These are phyloP conservation scores for Pseudogymnoascus sp. DNA, from an alignment of 2,329 filamentous ascomycete genomes.

Conservation along the genomic window DNA sequence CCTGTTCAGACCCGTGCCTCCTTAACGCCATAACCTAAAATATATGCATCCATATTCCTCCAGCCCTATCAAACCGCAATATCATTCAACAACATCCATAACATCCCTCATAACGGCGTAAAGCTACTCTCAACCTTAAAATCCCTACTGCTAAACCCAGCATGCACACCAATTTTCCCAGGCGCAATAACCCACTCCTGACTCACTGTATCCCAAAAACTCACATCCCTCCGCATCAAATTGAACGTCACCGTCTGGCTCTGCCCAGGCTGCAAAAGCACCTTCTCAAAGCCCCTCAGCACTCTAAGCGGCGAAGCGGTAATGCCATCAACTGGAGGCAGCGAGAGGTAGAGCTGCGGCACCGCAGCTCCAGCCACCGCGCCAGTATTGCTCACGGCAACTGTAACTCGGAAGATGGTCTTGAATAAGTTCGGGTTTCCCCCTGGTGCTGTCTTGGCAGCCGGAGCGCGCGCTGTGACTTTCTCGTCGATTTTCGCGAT, in stretches of 20 bases:
- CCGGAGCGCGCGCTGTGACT: background rate
- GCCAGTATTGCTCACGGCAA: constrained; percentile 59
- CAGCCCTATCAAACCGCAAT: background rate
- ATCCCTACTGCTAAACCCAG: constrained; percentile 29
- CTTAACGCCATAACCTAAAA: background rate
- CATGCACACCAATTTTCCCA: constrained; percentile 31
- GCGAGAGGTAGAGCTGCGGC: constrained; percentile 50
- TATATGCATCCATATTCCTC: background rate
- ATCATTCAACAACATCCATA: background rate
- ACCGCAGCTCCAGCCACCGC: constrained; percentile 54
- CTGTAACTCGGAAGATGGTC: constrained; percentile 43
- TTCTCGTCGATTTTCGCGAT: constrained; percentile 25
- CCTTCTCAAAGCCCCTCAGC: constrained; percentile 57
- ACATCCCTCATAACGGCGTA: background rate
- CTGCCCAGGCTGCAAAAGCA: constrained; percentile 40
- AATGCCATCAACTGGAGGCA: constrained; percentile 25
- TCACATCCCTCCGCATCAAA: constrained; percentile 60
- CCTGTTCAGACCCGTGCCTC: background rate
- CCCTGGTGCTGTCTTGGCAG: constrained; percentile 18
- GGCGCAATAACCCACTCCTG: constrained; percentile 62
- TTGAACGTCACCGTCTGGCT: constrained; percentile 39
- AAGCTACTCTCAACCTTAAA: constrained; percentile 11
- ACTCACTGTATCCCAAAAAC: constrained; percentile 59
- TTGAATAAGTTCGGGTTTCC: constrained; percentile 28
- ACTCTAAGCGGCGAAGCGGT: background rate